A percentile compares a stretch with the other conserved stretches of the same genome.
Evolutionary conservation across 2,329 filamentous ascomycete genomes (phyloP).

Genomic region (Cercospora citrullina): DNA sequence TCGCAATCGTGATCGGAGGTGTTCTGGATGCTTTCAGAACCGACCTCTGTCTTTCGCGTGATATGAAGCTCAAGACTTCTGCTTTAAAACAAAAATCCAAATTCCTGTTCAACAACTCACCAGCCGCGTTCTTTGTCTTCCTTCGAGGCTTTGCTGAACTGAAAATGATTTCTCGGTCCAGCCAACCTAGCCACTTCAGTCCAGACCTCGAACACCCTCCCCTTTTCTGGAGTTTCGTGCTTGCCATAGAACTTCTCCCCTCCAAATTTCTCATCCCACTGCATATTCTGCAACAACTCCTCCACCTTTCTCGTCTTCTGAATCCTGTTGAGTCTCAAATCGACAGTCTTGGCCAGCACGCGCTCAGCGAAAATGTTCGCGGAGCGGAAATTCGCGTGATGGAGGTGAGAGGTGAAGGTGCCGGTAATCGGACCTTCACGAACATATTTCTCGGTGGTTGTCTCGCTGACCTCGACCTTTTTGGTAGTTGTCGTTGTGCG

Average conservation of each 20-base stretch:
- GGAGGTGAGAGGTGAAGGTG: slow-evolving; percentile 16
- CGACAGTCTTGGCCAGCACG: neutral
- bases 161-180: neutral
- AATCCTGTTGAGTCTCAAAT: neutral
- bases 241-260: neutral
- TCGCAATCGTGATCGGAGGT: too few relatives aligned
- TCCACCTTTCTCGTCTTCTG: neutral
- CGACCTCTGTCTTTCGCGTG: neutral
- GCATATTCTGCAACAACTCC: neutral
- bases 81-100: too few relatives aligned
- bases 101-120: neutral
- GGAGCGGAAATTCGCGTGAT: slow-evolving; percentile 18
- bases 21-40: too few relatives aligned
- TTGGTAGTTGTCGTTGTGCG: neutral
- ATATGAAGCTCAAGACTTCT: neutral
- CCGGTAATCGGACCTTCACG: neutral
- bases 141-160: neutral
- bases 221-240: neutral
- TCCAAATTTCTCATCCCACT: neutral
- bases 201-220: neutral
- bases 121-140: neutral
- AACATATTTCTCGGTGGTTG: neutral
- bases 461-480: slow-evolving; percentile 12
- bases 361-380: neutral
- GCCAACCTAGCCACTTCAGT: neutral